Evolutionary conservation across 1,284 basidiomycete genomes (phyloP).

Genomic region (Microbotryum intermedium): DNA sequence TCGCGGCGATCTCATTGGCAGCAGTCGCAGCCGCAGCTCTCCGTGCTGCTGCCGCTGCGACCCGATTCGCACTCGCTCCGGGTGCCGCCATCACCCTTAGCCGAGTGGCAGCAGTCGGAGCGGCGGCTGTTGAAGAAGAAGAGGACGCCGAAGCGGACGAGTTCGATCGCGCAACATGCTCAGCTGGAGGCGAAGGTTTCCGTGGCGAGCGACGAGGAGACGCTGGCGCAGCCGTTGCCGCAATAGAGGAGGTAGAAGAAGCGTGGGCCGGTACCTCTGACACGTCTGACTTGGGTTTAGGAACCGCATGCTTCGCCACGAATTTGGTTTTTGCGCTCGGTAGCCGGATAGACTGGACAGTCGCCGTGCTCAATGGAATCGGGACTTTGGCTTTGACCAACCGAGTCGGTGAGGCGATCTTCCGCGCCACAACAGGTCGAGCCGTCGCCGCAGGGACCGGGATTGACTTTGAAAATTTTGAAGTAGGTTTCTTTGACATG

Average conservation of each 20-base stretch:
- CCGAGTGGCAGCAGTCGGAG: neutral
- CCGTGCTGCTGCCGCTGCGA: neutral
- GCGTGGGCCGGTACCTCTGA: no score
- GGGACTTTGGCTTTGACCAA: neutral
- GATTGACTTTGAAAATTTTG: no score
- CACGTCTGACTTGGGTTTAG: no score
- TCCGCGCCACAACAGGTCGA: no score
- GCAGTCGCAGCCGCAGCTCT: neutral
- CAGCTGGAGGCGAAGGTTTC: no score
- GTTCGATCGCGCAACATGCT: no score
- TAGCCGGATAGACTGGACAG: neutral
- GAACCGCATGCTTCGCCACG: neutral
- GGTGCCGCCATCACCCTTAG: neutral
- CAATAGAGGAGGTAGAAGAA: neutral
- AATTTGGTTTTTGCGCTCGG: neutral
- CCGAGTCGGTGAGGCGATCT: no score
- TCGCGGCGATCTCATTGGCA: neutral
- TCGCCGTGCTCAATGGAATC: neutral
- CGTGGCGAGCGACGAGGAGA: neutral
- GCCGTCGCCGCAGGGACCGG: no score
- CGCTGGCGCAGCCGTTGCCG: neutral
- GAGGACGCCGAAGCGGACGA: no score
- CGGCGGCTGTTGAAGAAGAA: neutral
- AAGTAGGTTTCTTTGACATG: no score
- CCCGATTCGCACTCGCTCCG: neutral